Percentiles rank a stretch among this genome's conserved stretches.
Conservation (phyloP, 306 rosid genomes). For the Chamaecrista fasciculata region DNA sequence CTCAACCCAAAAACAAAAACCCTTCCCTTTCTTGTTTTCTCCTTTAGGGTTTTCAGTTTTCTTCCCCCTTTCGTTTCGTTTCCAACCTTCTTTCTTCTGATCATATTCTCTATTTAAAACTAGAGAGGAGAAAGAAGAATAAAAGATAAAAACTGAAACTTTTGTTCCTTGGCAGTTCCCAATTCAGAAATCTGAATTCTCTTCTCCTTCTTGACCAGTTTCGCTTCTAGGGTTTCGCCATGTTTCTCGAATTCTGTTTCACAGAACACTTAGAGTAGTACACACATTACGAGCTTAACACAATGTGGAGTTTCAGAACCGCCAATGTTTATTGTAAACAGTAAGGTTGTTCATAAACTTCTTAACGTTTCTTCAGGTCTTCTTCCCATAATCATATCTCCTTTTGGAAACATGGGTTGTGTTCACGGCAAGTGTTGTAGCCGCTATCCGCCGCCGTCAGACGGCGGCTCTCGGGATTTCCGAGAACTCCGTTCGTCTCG, state of each 20-base stretch:
- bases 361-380: constrained; percentile 14
- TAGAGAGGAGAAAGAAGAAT: no score
- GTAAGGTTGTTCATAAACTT: constrained; percentile 31
- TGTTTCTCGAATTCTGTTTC: constrained; percentile 24
- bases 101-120: constrained; percentile 20
- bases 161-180: constrained; percentile 20
- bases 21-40: constrained; percentile 5
- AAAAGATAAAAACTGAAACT: no score
- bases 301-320: constrained; percentile 40
- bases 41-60: constrained; percentile 46
- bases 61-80: constrained; percentile 5
- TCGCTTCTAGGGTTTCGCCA: constrained; percentile 38
- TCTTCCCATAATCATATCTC: not conserved
- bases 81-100: constrained; percentile 21
- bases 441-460: constrained; percentile 50
- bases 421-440: constrained; percentile 79
- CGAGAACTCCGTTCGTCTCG: constrained; percentile 44
- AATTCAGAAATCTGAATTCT: constrained; percentile 27
- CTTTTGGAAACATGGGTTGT: constrained; percentile 68
- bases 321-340: constrained; percentile 11
- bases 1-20: not conserved
- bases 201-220: constrained; percentile 9
- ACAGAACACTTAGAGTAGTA: constrained; percentile 22
- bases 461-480: constrained; percentile 50
- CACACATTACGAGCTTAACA: constrained; percentile 17